Evolutionary conservation across 2,329 filamentous ascomycete genomes (phyloP), one percentile per base, ranked within the genome.

Genomic region (Chaetoscypha palmicola): DNA sequence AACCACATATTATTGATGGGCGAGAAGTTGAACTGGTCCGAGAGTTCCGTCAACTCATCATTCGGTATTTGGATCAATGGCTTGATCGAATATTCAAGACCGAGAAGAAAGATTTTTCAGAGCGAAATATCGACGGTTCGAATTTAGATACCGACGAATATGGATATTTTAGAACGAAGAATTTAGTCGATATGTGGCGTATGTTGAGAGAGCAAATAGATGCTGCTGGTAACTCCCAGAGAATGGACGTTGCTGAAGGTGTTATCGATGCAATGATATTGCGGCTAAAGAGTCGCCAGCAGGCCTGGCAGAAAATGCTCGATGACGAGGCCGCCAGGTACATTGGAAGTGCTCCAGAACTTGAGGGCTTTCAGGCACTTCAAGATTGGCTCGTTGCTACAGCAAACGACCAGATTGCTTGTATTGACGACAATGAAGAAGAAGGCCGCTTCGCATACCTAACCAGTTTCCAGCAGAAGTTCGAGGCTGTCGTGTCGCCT

Each of bases 371-470:
- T 58, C 88, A 94, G 62, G 79, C 84, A 2, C 70, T 95, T 21
- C 86, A 94, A 62, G 92, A 98, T 68, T 98, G 91, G 89, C 82
- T 98, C 44, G 81, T 98, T 41, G 90, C 92, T 35, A 88, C 94
- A 45, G 92, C 94, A 55, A 98, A 98, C 68, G 92, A 98, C 67
- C 92, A 98, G 65, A 97, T 98, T 62, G 90, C 90, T 45, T 96
- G 89, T 65, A 95, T 98, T 59, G 92, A 97, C 64, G 94, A 97
- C 60, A 84, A 84, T 54, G 83, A 87, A 49, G 83, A 86, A 41
- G 79, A 81, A 41, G 79, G 77, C 47, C 80, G 83, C 23, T 70
- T 85, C 20, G 86, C 85, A 22, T 96, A 96, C 68, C 75, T 97
- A 38, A 83, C 86, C 3, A 83, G 83, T 58, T 96, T 96, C 77